These are phyloP conservation scores for Diplodia mutila DNA, from an alignment of 2,329 filamentous ascomycete species.

Conservation along the genomic window DNA sequence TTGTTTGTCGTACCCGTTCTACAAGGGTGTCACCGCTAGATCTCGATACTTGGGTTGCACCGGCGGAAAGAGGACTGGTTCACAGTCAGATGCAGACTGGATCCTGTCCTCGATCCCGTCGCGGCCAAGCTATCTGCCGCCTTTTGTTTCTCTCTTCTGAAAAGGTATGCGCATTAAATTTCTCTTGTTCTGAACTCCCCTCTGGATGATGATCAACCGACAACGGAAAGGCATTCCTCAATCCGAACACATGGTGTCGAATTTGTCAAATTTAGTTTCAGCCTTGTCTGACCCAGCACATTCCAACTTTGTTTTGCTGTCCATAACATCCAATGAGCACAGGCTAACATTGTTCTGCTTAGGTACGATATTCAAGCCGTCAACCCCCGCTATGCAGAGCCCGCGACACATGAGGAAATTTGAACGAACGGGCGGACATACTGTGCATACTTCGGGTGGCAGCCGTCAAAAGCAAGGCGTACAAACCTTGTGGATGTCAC, in stretches of 20 bases:
- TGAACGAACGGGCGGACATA: slow-evolving; percentile 74
- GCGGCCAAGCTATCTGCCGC: not conserved
- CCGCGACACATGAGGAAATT: slow-evolving; percentile 60
- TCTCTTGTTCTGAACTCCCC: slow-evolving; percentile 24
- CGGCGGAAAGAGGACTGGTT: not conserved
- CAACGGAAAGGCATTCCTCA: slow-evolving; percentile 71
- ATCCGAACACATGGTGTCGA: slow-evolving; percentile 67
- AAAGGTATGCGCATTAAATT: slow-evolving; percentile 49
- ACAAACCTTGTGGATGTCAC: slow-evolving; percentile 66
- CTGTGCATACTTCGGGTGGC: slow-evolving; percentile 55
- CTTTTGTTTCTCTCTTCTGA: slow-evolving; percentile 27
- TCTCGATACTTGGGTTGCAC: not conserved
- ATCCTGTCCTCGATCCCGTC: not conserved
- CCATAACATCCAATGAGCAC: slow-evolving; percentile 10
- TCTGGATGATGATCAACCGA: slow-evolving; percentile 64
- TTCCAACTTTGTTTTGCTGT: slow-evolving; percentile 19
- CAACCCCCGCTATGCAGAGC: slow-evolving; percentile 15
- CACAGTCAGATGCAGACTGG: not conserved
- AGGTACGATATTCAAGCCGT: slow-evolving; percentile 23
- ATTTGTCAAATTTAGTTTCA: slow-evolving; percentile 67
- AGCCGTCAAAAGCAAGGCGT: slow-evolving; percentile 61
- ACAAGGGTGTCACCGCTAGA: not conserved
- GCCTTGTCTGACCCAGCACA: slow-evolving; percentile 64
- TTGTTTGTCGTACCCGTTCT: not conserved
- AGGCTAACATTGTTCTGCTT: slow-evolving; percentile 1